phyloP scores from a whole-genome alignment of 768 basidiomycete genomes.

The Suillus decipiens region DNA sequence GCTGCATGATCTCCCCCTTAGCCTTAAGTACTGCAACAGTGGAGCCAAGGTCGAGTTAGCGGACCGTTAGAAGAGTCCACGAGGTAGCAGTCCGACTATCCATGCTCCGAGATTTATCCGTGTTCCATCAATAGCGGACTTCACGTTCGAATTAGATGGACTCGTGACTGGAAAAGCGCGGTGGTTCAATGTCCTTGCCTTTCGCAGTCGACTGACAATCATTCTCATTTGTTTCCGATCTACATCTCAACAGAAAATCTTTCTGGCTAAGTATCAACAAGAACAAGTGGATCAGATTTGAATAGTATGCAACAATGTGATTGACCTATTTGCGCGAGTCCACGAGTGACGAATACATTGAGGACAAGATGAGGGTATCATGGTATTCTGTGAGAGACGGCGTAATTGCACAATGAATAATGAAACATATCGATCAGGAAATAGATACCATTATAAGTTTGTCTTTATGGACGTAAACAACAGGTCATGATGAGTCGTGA shows the following conservation, averaged over 20 bases:
- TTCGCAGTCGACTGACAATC: neutral
- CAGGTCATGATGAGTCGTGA: constrained; percentile 31
- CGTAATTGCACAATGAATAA: constrained; percentile 30
- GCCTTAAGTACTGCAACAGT: neutral
- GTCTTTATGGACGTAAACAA: constrained; percentile 17
- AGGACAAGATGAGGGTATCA: constrained; percentile 36
- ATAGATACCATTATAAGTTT: constrained; percentile 30
- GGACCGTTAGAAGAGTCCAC: constrained; percentile 8
- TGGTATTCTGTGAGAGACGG: constrained; percentile 30
- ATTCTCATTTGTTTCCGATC: constrained; percentile 2
- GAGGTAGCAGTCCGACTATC: constrained; percentile 4
- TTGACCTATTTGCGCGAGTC: constrained; percentile 26
- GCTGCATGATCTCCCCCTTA: neutral
- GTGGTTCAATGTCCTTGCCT: neutral
- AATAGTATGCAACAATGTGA: constrained; percentile 20
- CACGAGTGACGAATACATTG: constrained; percentile 26
- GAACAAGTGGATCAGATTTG: constrained; percentile 18
- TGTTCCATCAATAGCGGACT: neutral
- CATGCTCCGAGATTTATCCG: constrained; percentile 20
- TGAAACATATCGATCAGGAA: constrained; percentile 27
- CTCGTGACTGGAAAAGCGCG: neutral
- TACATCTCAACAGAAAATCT: constrained; percentile 25
- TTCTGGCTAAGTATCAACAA: constrained; percentile 12
- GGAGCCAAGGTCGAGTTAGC: constrained; percentile 11
- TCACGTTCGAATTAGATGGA: neutral